phyloP scores from a whole-genome alignment of 345 rosid species.

The Syzygium jambos region DNA sequence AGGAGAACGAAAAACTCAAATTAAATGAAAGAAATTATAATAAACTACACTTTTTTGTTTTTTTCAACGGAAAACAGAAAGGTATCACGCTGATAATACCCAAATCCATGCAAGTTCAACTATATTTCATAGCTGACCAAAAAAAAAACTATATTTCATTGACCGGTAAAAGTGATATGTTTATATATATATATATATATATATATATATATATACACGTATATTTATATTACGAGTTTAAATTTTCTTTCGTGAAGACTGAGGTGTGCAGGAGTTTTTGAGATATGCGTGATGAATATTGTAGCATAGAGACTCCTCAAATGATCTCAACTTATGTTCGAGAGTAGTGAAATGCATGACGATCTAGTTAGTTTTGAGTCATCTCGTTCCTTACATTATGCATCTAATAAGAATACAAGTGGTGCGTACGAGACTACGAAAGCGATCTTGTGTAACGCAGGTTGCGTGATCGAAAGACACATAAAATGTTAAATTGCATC shows the following conservation, averaged over 20 bases:
- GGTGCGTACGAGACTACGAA: background rate
- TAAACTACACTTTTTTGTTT: background rate
- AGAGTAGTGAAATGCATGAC: background rate
- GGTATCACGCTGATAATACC: background rate
- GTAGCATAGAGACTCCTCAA: background rate
- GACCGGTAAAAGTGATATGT: background rate
- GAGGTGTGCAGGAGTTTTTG: background rate
- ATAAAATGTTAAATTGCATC: background rate
- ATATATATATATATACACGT: background rate
- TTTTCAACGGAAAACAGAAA: slow-evolving; percentile 9
- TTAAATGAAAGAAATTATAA: background rate
- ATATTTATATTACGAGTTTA: background rate
- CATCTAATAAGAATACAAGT: background rate
- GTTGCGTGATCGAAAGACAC: background rate
- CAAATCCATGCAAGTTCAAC: slow-evolving; percentile 19
- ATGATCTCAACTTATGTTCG: background rate
- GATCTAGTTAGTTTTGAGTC: background rate
- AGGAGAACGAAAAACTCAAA: background rate
- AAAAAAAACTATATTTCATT: no score
- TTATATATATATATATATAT: no score
- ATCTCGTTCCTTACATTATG: background rate
- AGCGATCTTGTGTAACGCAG: background rate
- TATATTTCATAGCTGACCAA: no score
- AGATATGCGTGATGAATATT: background rate
- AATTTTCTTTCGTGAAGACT: background rate